Evolutionary conservation across 495 filamentous ascomycete genomes (phyloP).

Genomic region (Penicillium soppii): DNA sequence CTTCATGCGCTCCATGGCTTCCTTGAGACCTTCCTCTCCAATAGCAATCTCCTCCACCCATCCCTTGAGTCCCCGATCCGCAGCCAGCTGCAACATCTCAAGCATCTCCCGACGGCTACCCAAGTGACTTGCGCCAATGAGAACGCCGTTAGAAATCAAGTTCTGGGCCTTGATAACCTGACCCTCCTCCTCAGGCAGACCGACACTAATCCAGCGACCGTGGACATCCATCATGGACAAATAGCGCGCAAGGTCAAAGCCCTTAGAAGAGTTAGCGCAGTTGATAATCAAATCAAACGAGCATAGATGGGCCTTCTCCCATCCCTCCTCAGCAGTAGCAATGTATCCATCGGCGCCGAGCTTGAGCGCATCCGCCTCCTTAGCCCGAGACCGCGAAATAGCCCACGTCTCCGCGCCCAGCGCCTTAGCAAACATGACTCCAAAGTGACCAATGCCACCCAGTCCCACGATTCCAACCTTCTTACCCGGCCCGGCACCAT

Average conservation of each 20-base stretch:
- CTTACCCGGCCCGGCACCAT: constrained; percentile 74
- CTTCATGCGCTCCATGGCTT: constrained; percentile 65
- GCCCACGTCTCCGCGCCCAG: constrained; percentile 70
- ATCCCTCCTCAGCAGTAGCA: constrained; percentile 63
- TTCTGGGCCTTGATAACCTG: constrained; percentile 74
- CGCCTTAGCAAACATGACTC: constrained; percentile 67
- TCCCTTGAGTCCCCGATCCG: constrained; percentile 75
- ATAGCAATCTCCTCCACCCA: constrained; percentile 81
- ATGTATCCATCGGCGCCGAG: constrained; percentile 77
- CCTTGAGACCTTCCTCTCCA: constrained; percentile 63
- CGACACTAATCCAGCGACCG: constrained; percentile 78
- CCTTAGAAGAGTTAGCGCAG: constrained; percentile 65
- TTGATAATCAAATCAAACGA: constrained; percentile 76
- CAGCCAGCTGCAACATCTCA: constrained; percentile 78
- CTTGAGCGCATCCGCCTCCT: constrained; percentile 65
- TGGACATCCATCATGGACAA: constrained; percentile 79
- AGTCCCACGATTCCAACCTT: constrained; percentile 79
- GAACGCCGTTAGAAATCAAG: constrained; percentile 72
- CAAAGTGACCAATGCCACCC: constrained; percentile 76
- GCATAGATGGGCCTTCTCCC: constrained; percentile 54
- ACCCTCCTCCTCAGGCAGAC: constrained; percentile 78
- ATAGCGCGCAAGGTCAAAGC: constrained; percentile 69
- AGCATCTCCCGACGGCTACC: constrained; percentile 79
- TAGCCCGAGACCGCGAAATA: constrained; percentile 65
- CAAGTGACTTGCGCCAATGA: constrained; percentile 79